Conservation (phyloP, 306 rosid species). For the Inga laurina region DNA sequence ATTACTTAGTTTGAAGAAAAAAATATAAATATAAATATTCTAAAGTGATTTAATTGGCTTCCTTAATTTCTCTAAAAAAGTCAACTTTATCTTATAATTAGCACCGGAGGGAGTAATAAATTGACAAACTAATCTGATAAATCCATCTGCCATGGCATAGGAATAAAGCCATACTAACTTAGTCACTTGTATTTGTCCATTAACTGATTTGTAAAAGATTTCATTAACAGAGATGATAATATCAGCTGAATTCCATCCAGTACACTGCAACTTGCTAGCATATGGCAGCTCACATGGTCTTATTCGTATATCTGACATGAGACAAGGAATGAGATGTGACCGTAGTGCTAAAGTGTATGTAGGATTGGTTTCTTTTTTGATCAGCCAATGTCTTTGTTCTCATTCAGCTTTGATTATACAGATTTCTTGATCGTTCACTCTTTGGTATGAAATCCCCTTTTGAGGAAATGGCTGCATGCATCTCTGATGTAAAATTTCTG, state of each 20-base stretch:
- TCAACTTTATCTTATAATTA: too few relatives aligned
- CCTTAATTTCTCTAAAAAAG: too few relatives aligned
- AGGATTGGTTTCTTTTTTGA: not conserved
- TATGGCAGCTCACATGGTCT: constrained; percentile 77
- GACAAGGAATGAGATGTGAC: constrained; percentile 68
- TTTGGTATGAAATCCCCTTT: constrained; percentile 54
- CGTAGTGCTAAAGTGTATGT: constrained; percentile 60
- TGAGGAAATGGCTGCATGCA: constrained; percentile 55
- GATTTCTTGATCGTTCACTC: constrained; percentile 55
- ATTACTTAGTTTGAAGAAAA: too few relatives aligned
- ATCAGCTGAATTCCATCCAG: constrained; percentile 75
- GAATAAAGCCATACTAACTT: not conserved
- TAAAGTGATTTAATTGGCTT: too few relatives aligned
- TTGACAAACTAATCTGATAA: not conserved
- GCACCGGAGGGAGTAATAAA: too few relatives aligned
- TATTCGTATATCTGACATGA: constrained; percentile 72
- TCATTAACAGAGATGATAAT: constrained; percentile 62
- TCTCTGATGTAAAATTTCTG: constrained; percentile 63
- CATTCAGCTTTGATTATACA: constrained; percentile 46
- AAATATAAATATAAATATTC: too few relatives aligned
- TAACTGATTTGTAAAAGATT: not conserved
- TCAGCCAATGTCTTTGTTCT: not conserved
- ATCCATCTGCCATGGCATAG: not conserved
- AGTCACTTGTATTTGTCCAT: not conserved
- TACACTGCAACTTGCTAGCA: constrained; percentile 76